These are phyloP conservation scores for Syzygium oleosum DNA, from an alignment of 345 rosid species.

Conservation along the genomic window DNA sequence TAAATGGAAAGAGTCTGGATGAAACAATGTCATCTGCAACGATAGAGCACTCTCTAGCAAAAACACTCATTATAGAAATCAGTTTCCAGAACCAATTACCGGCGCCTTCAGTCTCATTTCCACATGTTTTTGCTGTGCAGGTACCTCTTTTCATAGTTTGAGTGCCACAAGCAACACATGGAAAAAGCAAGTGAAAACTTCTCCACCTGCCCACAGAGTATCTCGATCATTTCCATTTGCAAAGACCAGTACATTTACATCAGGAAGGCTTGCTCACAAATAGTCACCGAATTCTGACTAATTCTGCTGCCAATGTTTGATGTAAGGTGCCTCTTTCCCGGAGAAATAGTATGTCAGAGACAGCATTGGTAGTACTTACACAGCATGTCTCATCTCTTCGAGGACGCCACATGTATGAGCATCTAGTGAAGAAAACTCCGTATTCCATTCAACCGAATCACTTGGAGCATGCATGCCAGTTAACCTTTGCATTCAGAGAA, in stretches of 20 bases:
- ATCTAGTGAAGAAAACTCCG: background rate
- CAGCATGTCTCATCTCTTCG: background rate
- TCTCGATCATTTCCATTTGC: background rate
- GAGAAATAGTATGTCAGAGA: background rate
- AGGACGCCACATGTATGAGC: background rate
- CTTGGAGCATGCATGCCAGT: background rate
- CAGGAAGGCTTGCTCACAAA: background rate
- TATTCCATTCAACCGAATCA: background rate
- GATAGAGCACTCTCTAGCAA: background rate
- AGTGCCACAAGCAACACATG: background rate
- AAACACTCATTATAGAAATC: background rate
- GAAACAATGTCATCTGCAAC: background rate
- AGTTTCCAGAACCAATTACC: background rate
- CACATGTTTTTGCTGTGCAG: background rate
- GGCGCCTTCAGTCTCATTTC: background rate
- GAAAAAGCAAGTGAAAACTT: background rate
- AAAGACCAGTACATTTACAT: background rate
- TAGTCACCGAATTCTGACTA: background rate
- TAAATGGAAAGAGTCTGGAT: background rate
- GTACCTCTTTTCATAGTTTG: background rate
- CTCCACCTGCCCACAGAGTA: background rate
- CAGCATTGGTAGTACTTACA: background rate
- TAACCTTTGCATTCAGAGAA: background rate
- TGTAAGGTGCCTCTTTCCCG: background rate
- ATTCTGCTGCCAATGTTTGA: background rate